A percentile compares a stretch with the other conserved stretches of the same genome.
phyloP scores from a whole-genome alignment of 1,284 basidiomycete genomes.

The Coniferiporia sulphurascens region DNA sequence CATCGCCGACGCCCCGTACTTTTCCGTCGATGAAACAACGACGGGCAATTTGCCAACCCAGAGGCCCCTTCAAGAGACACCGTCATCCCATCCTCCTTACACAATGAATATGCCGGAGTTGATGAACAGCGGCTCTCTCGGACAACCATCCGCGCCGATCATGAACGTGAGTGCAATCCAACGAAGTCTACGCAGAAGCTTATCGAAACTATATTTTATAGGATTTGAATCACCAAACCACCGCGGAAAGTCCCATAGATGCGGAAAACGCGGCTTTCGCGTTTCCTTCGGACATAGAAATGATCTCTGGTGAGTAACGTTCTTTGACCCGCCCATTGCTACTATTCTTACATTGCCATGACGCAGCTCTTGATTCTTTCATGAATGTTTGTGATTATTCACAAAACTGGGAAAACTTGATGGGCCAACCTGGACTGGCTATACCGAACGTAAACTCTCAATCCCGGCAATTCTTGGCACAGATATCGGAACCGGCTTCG shows the following conservation, averaged over 20 bases:
- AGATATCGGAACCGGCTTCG: slow-evolving; percentile 13
- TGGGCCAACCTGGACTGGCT: slow-evolving; percentile 5
- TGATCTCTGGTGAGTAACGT: slow-evolving; percentile 14
- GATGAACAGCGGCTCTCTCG: background rate
- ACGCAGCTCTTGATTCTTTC: slow-evolving; percentile 14
- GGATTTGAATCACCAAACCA: background rate
- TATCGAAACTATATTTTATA: background rate
- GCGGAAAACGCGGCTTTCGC: slow-evolving; percentile 5
- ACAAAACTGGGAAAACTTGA: slow-evolving; percentile 6
- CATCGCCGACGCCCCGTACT: slow-evolving; percentile 1
- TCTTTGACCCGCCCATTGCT: background rate
- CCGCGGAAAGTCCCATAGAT: background rate
- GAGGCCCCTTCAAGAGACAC: background rate
- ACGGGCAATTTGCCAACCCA: background rate
- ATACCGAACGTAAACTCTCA: background rate
- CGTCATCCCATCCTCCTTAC: background rate
- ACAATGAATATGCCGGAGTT: background rate
- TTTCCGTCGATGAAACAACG: background rate
- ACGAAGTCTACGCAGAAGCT: background rate
- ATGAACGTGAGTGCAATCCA: slow-evolving; percentile 6
- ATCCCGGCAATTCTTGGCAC: background rate
- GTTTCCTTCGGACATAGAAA: slow-evolving; percentile 3
- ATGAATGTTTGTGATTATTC: slow-evolving; percentile 8
- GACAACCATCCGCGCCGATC: slow-evolving; percentile 9
- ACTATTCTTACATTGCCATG: background rate